phyloP scores from a whole-genome alignment of 768 basidiomycete species.

The Myochromella boudieri region DNA sequence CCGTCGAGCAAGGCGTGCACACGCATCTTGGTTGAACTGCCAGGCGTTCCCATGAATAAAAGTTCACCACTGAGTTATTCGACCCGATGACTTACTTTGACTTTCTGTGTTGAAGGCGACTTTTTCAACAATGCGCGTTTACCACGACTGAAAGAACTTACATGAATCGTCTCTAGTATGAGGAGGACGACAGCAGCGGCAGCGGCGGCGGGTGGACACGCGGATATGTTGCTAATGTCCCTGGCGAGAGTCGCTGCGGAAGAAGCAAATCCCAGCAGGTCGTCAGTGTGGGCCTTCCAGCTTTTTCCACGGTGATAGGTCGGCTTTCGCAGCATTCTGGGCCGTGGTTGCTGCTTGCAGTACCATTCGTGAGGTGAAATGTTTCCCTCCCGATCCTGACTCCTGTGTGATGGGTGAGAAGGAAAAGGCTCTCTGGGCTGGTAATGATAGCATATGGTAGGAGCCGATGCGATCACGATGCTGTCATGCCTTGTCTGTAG shows the following conservation, averaged over 20 bases:
- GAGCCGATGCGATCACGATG: not conserved
- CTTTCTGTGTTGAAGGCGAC: not conserved
- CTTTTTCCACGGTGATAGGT: not conserved
- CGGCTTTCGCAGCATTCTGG: not conserved
- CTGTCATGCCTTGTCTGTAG: not conserved
- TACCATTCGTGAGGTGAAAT: no score
- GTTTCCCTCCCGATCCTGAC: not conserved
- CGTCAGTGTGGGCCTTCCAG: not conserved
- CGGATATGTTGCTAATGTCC: constrained; percentile 12
- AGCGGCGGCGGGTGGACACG: constrained; percentile 13
- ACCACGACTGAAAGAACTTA: no score
- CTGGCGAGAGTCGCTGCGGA: constrained; percentile 8
- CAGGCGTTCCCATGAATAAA: no score
- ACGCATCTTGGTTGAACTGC: constrained; percentile 14
- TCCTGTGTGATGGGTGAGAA: not conserved
- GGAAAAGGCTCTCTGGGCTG: not conserved
- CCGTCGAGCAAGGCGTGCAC: constrained; percentile 10
- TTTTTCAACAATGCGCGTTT: not conserved
- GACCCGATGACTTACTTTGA: constrained; percentile 5
- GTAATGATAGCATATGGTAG: not conserved
- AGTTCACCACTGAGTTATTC: not conserved
- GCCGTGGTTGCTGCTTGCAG: not conserved
- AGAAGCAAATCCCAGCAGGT: constrained; percentile 5
- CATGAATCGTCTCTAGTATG: constrained; percentile 11
- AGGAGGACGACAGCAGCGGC: constrained; percentile 10